Conservation (phyloP, 208 protist genomes). For the Wallacemonas sp. region DNA sequence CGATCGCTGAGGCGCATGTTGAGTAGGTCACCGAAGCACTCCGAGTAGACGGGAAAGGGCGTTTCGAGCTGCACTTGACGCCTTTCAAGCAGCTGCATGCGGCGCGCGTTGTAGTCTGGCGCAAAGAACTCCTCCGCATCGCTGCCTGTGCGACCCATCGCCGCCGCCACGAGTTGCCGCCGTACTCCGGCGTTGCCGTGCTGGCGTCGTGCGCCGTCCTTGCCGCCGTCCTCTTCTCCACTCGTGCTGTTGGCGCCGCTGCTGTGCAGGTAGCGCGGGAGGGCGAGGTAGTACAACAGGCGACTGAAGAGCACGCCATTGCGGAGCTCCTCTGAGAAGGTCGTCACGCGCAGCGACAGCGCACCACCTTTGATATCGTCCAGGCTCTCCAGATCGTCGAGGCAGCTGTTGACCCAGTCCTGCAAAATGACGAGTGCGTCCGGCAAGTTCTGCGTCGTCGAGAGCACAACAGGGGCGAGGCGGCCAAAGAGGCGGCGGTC, state of each 20-base stretch:
- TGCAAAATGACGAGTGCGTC: constrained; percentile 77
- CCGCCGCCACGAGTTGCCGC: constrained; percentile 4
- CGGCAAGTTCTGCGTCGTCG: constrained; percentile 59
- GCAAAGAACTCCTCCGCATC: constrained; percentile 12
- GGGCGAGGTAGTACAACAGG: constrained; percentile 85
- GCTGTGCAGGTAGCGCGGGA: constrained; percentile 78
- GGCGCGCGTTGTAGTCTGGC: constrained; percentile 45
- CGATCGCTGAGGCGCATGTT: constrained; percentile 50
- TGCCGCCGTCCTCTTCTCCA: constrained; percentile 19
- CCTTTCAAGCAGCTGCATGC: constrained; percentile 72
- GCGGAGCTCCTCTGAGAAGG: constrained; percentile 81
- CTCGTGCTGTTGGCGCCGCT: constrained; percentile 28
- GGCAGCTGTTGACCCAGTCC: constrained; percentile 88
- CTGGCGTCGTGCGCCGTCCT: neutral
- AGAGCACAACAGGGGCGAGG: constrained; percentile 81
- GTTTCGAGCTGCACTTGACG: constrained; percentile 82
- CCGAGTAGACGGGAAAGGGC: constrained; percentile 83
- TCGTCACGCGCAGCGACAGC: constrained; percentile 61
- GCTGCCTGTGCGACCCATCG: neutral
- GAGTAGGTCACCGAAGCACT: constrained; percentile 86
- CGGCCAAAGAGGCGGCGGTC: constrained; percentile 79
- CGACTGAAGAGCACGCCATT: constrained; percentile 83
- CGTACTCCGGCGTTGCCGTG: neutral
- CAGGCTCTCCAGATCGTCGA: constrained; percentile 80
- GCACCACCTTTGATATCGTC: constrained; percentile 81